Base-by-base conservation (phyloP, 257 asterid species). In the Capsicum rhomboideum region DNA sequence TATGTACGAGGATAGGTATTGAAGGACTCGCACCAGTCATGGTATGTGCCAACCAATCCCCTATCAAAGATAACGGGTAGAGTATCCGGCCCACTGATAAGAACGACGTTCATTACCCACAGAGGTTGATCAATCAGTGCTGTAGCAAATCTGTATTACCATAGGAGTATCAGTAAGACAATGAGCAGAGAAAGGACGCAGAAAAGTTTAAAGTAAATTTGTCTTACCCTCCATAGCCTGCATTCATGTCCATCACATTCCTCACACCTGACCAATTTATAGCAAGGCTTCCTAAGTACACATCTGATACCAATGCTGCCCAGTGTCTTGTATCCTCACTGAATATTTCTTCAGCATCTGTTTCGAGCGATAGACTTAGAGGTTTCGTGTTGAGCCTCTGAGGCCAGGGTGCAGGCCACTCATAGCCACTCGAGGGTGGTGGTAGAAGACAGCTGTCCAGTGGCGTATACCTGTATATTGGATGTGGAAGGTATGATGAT, bases 21-120 rank as follows among this genome's bases (percentile, higher is more conserved):
- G 37, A 95, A 90, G 46, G 98, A 92, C 89, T 95, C 99, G 10
- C 99, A 97, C 99, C 99, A 97, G 78, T 97, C 99, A n/a, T 97
- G 99, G 90, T 97, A 94, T 53, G 92, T 85, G 44, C 99, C 99
- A 28, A 97, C 87, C 82, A 97, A 91, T 72, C 99, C 99, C 89
- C 99, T 90, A 84, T 97, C 99, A 20, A 88, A 95, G 67, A 97
- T 93, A 80, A 92, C 85, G 0, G 98, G 55, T 83, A 95, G 88
- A 34, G 97, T 93, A 87, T 97, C 98, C 1, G 92, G 92, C 82
- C 85, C 94, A 31, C 92, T 89, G 71, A 93, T 69, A 54, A 98
- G 99, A 46, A 95, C 92, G 8, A 95, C 92, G 44, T 95, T 97
- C 97, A 95, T 97, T 86, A 97, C 97, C 99, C 99, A 95, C 17